Percentiles rank a stretch among this genome's conserved stretches.
Evolutionary conservation across 1,284 basidiomycete species (phyloP).

Genomic region (Moesziomyces sp.): DNA sequence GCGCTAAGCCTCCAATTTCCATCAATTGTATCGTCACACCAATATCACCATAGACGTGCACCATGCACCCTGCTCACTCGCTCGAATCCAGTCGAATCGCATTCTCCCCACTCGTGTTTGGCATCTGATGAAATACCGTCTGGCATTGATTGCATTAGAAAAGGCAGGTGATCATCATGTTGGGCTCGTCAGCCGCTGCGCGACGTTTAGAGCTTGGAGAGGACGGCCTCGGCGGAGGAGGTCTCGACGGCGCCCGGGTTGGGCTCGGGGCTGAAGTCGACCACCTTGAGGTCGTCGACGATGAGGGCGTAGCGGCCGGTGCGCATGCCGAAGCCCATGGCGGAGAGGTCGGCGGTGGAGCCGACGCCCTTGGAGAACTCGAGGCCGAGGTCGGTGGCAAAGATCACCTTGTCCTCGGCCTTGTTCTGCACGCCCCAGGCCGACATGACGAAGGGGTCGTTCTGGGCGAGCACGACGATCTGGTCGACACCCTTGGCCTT

Average conservation of each 20-base stretch:
- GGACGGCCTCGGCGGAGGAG: conserved; percentile 76
- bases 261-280: conserved; percentile 45
- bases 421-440: conserved; percentile 78
- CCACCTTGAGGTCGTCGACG: conserved; percentile 75
- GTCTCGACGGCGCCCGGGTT: conserved; percentile 72
- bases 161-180: too few species aligned
- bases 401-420: conserved; percentile 78
- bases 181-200: neutral
- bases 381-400: conserved; percentile 76
- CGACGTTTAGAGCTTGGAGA: conserved; percentile 71
- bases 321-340: conserved; percentile 74
- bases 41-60: neutral
- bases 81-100: neutral
- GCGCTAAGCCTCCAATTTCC: neutral
- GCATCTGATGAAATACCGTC: too few species aligned
- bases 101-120: neutral
- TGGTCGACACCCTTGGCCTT: conserved; percentile 78
- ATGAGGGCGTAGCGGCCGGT: conserved; percentile 79
- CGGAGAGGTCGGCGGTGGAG: conserved; percentile 74
- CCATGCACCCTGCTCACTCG: neutral
- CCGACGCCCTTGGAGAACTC: conserved; percentile 76
- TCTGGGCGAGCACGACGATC: conserved; percentile 70
- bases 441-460: conserved; percentile 65
- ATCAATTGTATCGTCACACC: too few species aligned
- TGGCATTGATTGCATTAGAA: too few species aligned